Base-by-base conservation (phyloP, 257 asterid species). In the Plantago major region DNA sequence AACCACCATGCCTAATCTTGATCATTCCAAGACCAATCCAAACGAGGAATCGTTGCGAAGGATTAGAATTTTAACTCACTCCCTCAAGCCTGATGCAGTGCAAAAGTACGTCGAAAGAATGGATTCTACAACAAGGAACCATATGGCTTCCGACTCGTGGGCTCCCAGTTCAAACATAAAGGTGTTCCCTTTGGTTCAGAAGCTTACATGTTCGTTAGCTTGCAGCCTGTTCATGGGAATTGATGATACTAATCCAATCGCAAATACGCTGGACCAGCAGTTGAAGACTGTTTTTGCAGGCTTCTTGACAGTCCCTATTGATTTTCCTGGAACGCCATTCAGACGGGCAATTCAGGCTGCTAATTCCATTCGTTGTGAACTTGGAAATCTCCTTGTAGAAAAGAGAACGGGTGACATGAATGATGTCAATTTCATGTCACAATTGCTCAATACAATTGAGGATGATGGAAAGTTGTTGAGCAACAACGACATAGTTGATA, bases 401-500 rank as follows among this genome's bases (percentile, higher is more conserved):
- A 71, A 89, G 79, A 76, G 84, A 70, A 68, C 63, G 46, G 90
- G 16, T 76, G 76, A 40, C 61, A 65, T n/a, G 64, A 6, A 30
- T 78, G 86, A 3, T 46, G 68, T 6, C 26, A 91, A 83, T 42
- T 60, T 83, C 9, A 44, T 83, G 70, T 83, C 91, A 0, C 64
- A 72, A 26, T 71, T 81, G 87, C 63, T 84, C 4, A 78, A 76
- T 8, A 83, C 67, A 6, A 83, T 55, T 1, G 87, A 81, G 46
- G 87, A 81, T 65, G 70, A 79, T 33, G 88, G 89, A 0, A n/a
- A 73, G 22, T 43, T 43, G 4, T 33, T 80, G 69, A 81, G 71
- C 47, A 89, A 83, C 33, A 74, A 74, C 83, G 89, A 84, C 67
- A 86, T 86, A 6, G 79, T 84, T 0, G 78, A 78, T 45, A 73